Conservation (phyloP, 495 filamentous ascomycete genomes). For the Aspergillus heteromorphus region DNA sequence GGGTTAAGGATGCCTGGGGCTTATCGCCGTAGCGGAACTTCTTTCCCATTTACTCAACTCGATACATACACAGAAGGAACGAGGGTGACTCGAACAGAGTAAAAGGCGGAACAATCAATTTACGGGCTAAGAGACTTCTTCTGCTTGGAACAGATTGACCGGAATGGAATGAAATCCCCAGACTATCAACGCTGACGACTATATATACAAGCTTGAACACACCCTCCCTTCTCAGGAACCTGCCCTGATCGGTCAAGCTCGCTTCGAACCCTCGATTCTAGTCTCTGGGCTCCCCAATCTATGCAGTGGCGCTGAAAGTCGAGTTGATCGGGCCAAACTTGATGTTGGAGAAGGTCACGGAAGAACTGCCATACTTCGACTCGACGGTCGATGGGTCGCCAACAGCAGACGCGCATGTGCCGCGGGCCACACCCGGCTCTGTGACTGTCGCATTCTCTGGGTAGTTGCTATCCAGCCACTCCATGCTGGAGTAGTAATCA, state of each 20-base stretch:
- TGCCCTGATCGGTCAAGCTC: neutral
- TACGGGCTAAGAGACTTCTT: too few relatives aligned
- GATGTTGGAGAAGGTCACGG: constrained; percentile 65
- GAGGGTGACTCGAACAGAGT: too few relatives aligned
- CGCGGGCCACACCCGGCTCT: constrained; percentile 62
- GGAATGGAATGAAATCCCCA: neutral
- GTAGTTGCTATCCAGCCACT: constrained; percentile 78
- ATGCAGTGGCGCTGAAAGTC: constrained; percentile 51
- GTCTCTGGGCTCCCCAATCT: too few relatives aligned
- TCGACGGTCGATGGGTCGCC: constrained; percentile 62
- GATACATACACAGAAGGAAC: too few relatives aligned
- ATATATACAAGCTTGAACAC: too few relatives aligned
- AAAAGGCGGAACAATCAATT: too few relatives aligned
- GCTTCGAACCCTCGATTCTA: too few relatives aligned
- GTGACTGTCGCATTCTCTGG: constrained; percentile 51
- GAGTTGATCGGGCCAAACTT: constrained; percentile 62
- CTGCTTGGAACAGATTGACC: neutral
- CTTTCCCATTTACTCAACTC: neutral
- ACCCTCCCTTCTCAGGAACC: neutral
- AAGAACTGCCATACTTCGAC: constrained; percentile 43
- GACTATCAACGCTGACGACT: too few relatives aligned
- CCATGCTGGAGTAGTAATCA: constrained; percentile 72
- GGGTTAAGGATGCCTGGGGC: neutral
- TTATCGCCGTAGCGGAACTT: neutral
- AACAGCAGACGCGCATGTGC: constrained; percentile 57